Evolutionary conservation across 805 yeast genomes (phyloP), one percentile per base, ranked within the genome.

Genomic region (Dipodascus albidus): DNA sequence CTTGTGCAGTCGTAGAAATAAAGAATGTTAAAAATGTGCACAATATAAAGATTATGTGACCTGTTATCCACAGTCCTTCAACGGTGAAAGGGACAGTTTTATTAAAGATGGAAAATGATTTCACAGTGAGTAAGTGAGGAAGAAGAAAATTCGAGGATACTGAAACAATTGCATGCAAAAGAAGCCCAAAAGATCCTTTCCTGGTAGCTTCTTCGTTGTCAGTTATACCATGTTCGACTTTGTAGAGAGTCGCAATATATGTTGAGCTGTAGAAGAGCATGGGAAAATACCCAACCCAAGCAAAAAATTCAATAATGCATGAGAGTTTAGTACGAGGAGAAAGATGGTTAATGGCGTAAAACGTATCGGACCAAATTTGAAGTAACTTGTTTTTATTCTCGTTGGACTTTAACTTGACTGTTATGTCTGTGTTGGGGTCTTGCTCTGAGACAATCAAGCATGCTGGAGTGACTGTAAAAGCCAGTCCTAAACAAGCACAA

Each of bases 271-370:
- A 81, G 57, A 81, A 81, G 24, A 81, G 62, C 76, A 81, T 74
- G 1, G 83, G 83, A 66, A 81, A 81, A 67, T 82, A 81, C 1
- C 84, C 84, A 47, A 81, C 75, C 85, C 85, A 81, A 0, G 85
- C 85, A 64, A 78, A 78, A 55, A 81, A 77, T 62, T 81, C 83
- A 1, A 80, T 79, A 51, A 66, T 68, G 58, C 83, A 81, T 2
- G 80, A 78, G 0, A 71, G 62, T 51, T 70, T 71, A 1, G 79
- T 75, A 57, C 76, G 81, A 1, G 76, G 73, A 8, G 85, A 80
- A 9, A 80, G 62, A 41, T 58, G 52, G 27, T 69, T 60, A 1
- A 55, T 58, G 11, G 62, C 60, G 15, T 48, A 17, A 11, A 52
- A 38, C 14, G 60, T 60, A 52, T 54, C 55, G 22, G 8, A 3